Base-by-base conservation (phyloP, 345 rosid genomes). In the Rhodamnia rubescens region DNA sequence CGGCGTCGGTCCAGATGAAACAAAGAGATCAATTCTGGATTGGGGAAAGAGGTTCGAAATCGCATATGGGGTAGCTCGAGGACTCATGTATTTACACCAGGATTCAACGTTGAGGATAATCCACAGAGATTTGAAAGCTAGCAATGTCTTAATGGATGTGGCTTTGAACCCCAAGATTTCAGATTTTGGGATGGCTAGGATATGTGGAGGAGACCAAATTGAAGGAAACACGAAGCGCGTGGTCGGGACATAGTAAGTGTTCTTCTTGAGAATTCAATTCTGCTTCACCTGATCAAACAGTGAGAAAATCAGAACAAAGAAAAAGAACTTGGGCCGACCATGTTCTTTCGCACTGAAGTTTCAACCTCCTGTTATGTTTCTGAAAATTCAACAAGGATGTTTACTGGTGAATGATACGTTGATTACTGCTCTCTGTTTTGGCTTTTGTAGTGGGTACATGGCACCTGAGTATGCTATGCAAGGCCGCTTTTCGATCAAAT, bases 91-190 rank as follows among this genome's bases (percentile, higher is more conserved):
- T n/a, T n/a, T n/a, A n/a, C n/a, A n/a, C n/a, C n/a, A n/a, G n/a
- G n/a, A n/a, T n/a, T n/a, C n/a, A n/a, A n/a, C n/a, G n/a, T n/a
- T n/a, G n/a, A n/a, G n/a, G n/a, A n/a, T n/a, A n/a, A n/a, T n/a
- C n/a, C n/a, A n/a, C n/a, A n/a, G n/a, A n/a, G n/a, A n/a, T n/a
- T n/a, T n/a, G n/a, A n/a, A n/a, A 83, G 53, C 54, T 5, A 55
- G 86, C 56, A 87, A 85, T 40, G 74, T 87, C 81, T 49, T 83
- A 8, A 27, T 89, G 5, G 89, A 89, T 32, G 40, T 1, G 61
- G 81, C 55, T 27, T 61, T 87, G 87, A 58, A 84, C 16, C 86
- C 90, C 5, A 88, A 74, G 85, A 88, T 88, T 11, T 84, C 88
- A 11, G 78, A 88, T 44, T 85, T 88, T 12, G 84, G 88, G 2